A percentile compares a stretch with the other conserved stretches of the same genome.
Evolutionary conservation across 192 early-diverging fungal genomes (phyloP).

Genomic region (Umbelopsis sp.): DNA sequence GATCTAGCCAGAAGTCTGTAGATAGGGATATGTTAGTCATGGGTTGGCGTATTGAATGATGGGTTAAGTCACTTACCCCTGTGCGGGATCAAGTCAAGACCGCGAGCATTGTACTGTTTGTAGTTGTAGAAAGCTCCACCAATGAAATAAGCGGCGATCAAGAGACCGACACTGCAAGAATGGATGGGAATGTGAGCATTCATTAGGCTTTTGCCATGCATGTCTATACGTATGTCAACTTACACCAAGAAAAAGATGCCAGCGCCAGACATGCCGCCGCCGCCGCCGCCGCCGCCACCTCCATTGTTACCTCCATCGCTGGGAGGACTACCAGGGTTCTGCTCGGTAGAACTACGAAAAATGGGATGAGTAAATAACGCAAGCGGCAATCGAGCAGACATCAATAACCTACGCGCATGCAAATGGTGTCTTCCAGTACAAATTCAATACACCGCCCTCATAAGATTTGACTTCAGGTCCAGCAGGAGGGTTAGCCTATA

Average conservation of each 20-base stretch:
- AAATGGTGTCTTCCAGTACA: conserved; percentile 25
- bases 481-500: conserved; percentile 4
- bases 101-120: conserved; percentile 40
- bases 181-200: background rate
- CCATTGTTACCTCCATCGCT: background rate
- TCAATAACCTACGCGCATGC: conserved; percentile 25
- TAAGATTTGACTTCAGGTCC: conserved; percentile 21
- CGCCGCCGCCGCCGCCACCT: background rate
- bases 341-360: background rate
- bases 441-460: conserved; percentile 1
- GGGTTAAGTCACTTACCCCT: conserved; percentile 15
- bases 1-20: conserved; percentile 35
- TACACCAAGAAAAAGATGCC: conserved; percentile 26
- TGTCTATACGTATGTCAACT: background rate
- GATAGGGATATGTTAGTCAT: background rate
- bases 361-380: background rate
- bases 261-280: conserved; percentile 22
- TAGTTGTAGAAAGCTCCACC: conserved; percentile 41
- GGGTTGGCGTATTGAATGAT: background rate
- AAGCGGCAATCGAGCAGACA: background rate
- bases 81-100: conserved; percentile 39
- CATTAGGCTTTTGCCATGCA: background rate
- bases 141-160: conserved; percentile 33
- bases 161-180: conserved; percentile 6
- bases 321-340: conserved; percentile 5